Conservation (phyloP, 305 asterid species). For the Solanum hybrid region DNA sequence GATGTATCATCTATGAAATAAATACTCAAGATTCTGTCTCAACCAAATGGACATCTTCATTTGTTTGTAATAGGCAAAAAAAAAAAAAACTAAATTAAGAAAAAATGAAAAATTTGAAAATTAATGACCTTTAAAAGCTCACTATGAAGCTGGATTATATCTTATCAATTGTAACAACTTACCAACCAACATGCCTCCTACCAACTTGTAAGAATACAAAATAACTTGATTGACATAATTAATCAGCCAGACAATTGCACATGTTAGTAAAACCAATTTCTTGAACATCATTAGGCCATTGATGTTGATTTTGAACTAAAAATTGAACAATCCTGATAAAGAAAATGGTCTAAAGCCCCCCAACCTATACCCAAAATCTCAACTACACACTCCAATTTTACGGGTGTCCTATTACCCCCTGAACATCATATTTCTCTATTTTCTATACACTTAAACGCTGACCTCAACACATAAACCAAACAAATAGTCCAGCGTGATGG, state of each 20-base stretch:
- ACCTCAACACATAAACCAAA: too few species aligned
- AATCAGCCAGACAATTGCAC: slow-evolving; percentile 1
- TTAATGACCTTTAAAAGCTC: neutral
- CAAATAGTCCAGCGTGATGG: too few species aligned
- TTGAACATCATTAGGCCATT: neutral
- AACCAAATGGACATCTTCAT: neutral
- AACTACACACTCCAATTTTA: too few species aligned
- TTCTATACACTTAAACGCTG: too few species aligned
- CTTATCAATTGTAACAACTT: neutral
- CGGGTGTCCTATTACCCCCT: too few species aligned
- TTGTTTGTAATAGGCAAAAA: neutral
- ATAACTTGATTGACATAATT: neutral
- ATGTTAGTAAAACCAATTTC: neutral
- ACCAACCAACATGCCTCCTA: slow-evolving; percentile 8
- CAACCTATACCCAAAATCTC: too few species aligned
- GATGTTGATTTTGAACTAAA: neutral
- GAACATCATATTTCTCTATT: too few species aligned
- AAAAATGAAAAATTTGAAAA: neutral
- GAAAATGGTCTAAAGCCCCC: too few species aligned
- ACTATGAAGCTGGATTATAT: neutral
- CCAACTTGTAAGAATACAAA: neutral
- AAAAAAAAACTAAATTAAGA: neutral
- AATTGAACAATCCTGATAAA: neutral
- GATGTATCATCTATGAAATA: slow-evolving; percentile 5
- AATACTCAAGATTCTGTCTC: slow-evolving; percentile 1